Percentiles rank a stretch among this genome's conserved stretches.
Evolutionary conservation across 179 eudicot species (phyloP).

Genomic region (Pouteria campechiana): DNA sequence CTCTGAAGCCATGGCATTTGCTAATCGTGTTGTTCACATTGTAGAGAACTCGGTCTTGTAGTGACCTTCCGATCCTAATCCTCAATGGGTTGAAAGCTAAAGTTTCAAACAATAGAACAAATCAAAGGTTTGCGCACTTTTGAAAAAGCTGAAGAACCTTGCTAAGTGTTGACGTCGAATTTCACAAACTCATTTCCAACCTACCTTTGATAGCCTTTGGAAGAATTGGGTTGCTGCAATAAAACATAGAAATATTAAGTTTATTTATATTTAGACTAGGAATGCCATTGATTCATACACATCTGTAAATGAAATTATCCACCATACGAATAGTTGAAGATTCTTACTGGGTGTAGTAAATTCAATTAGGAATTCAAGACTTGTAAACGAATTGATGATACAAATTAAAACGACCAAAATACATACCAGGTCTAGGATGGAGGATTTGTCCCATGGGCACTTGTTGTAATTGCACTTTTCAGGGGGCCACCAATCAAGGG

Average conservation of each 20-base stretch:
- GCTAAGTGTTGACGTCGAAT: background rate
- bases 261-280: too few relatives aligned
- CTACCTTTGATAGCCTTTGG: slow-evolving; percentile 40
- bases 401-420: too few relatives aligned
- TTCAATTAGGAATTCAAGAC: too few relatives aligned
- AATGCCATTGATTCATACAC: too few relatives aligned
- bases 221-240: too few relatives aligned
- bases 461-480: slow-evolving; percentile 37
- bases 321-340: too few relatives aligned
- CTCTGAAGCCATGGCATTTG: slow-evolving; percentile 26
- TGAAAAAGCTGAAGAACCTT: too few relatives aligned
- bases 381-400: too few relatives aligned
- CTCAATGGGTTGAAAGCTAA: slow-evolving; percentile 39
- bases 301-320: too few relatives aligned
- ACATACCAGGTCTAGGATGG: slow-evolving; percentile 40
- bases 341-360: too few relatives aligned
- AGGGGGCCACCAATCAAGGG: slow-evolving; percentile 66
- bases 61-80: slow-evolving; percentile 51
- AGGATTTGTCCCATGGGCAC: slow-evolving; percentile 44
- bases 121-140: background rate
- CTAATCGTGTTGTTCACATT: slow-evolving; percentile 19
- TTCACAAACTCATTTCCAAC: background rate
- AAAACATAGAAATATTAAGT: too few relatives aligned
- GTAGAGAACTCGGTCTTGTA: slow-evolving; percentile 51
- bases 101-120: background rate